Evolutionary conservation across 495 filamentous ascomycete genomes (phyloP), one percentile per base, ranked within the genome.

Genomic region (Xylaria longipes): DNA sequence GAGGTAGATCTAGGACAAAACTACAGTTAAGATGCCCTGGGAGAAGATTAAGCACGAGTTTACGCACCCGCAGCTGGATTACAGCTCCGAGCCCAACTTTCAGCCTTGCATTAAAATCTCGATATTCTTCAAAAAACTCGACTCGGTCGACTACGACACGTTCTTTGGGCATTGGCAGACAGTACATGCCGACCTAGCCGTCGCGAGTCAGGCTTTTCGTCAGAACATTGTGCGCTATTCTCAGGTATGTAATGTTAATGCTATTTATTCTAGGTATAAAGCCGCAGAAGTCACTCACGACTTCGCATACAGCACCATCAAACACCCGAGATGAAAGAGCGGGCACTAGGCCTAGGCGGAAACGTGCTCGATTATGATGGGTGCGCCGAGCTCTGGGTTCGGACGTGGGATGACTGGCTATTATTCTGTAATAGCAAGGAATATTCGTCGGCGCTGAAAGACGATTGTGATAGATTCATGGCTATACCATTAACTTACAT

Each of bases 21-120:
- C 22, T 29, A 15, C 50, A 2, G 9, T 5, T 7, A 54, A 5
- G 11, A 54, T 54, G 50, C 25, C 50, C 25, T 29, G 50, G 50
- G 22, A 54, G 22, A 54, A 54, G 50, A 27, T 27, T 2, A 25
- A 54, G 9, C 50, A 54, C 11, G 11, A 27, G 9, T 54, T 54
- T 27, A 54, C 50, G 50, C 50, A 27, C 12, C 25, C 50, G 12
- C 50, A 54, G 50, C 22, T 27, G 3, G 22, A 54, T 15, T 54
- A 54, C 5, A 54, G 50, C 50, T 54, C 50, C 11, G 50, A 54
- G 50, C 50, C 50, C 22, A 54, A 54, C 50, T 54, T 54, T 15
- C 50, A 54, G 12, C 50, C 22, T 27, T 54, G 50, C 50, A 29
- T 54, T 54, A 54, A 54, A 54, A 2, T 54, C 11, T 54, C 50